A percentile compares a stretch with the other conserved stretches of the same genome.
These are phyloP conservation scores for Gossypium turneri DNA, from an alignment of 345 rosid species.

Conservation along the genomic window DNA sequence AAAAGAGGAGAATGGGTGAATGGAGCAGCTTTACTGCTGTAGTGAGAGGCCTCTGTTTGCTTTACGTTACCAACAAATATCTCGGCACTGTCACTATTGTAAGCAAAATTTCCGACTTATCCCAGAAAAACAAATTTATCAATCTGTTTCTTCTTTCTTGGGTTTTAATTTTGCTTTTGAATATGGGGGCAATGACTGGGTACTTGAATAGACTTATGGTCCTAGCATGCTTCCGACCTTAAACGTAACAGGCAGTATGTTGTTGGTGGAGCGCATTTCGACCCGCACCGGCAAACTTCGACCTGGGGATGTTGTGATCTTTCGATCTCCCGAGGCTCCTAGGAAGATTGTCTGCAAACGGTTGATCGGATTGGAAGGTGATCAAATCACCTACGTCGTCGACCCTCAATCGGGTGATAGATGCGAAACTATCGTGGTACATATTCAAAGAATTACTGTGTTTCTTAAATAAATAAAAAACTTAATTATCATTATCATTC, in stretches of 20 bases:
- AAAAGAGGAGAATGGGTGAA: not conserved
- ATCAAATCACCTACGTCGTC: slow-evolving; percentile 41
- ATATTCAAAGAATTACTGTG: not conserved
- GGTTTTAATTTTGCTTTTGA: not conserved
- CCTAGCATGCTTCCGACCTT: slow-evolving; percentile 82
- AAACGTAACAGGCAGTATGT: slow-evolving; percentile 38
- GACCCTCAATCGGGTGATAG: slow-evolving; percentile 39
- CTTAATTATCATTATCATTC: too few species aligned
- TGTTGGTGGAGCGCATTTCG: slow-evolving; percentile 57
- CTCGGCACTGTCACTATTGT: slow-evolving; percentile 41
- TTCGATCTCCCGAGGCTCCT: slow-evolving; percentile 58
- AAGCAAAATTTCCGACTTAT: slow-evolving; percentile 15
- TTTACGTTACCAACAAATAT: slow-evolving; percentile 46
- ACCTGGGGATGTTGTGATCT: slow-evolving; percentile 60
- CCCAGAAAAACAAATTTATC: not conserved
- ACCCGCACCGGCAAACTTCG: slow-evolving; percentile 34
- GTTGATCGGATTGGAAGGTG: slow-evolving; percentile 58
- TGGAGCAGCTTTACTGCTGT: slow-evolving; percentile 8
- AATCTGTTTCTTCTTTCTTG: not conserved
- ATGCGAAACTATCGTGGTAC: slow-evolving; percentile 48
- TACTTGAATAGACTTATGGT: slow-evolving; percentile 43
- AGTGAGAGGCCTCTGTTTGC: slow-evolving; percentile 35
- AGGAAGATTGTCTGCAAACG: slow-evolving; percentile 46
- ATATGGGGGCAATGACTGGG: not conserved
- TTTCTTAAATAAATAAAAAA: not conserved